phyloP scores from a whole-genome alignment of 345 rosid genomes.

The Citrus sp. region DNA sequence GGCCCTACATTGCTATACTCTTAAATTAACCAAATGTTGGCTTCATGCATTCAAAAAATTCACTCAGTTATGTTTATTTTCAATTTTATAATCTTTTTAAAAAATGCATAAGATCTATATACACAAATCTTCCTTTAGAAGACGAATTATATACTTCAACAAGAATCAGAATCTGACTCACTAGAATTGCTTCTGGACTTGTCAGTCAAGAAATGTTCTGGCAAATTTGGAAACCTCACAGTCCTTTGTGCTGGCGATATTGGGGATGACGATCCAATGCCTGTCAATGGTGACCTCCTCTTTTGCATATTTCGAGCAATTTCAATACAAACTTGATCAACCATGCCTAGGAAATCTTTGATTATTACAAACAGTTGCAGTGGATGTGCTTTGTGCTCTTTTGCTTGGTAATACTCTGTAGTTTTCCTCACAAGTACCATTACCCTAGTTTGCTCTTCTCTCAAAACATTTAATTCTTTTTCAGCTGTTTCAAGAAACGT shows the following conservation, averaged over 20 bases:
- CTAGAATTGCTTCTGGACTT: constrained; percentile 51
- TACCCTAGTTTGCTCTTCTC: constrained; percentile 50
- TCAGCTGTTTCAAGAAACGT: constrained; percentile 56
- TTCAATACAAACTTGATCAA: constrained; percentile 67
- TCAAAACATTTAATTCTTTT: constrained; percentile 43
- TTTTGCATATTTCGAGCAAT: constrained; percentile 60
- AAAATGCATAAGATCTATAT: constrained; percentile 16
- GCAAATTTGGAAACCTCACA: constrained; percentile 61
- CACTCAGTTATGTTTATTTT: neutral
- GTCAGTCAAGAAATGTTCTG: constrained; percentile 55
- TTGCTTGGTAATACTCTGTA: constrained; percentile 73
- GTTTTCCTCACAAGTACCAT: constrained; percentile 68
- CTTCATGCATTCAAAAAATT: constrained; percentile 12
- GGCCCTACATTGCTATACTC: too few relatives aligned
- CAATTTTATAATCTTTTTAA: neutral
- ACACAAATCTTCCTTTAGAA: constrained; percentile 4
- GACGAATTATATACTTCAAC: constrained; percentile 15
- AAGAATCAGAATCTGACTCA: constrained; percentile 61
- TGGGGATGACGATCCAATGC: constrained; percentile 28
- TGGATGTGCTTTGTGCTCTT: constrained; percentile 36
- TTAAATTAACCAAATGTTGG: too few relatives aligned
- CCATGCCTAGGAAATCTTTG: constrained; percentile 72
- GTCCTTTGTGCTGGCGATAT: constrained; percentile 29
- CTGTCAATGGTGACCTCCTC: constrained; percentile 33
- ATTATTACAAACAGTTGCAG: constrained; percentile 65